Conservation (phyloP, 2,329 filamentous ascomycete genomes). For the Diaporthe nobilis region DNA sequence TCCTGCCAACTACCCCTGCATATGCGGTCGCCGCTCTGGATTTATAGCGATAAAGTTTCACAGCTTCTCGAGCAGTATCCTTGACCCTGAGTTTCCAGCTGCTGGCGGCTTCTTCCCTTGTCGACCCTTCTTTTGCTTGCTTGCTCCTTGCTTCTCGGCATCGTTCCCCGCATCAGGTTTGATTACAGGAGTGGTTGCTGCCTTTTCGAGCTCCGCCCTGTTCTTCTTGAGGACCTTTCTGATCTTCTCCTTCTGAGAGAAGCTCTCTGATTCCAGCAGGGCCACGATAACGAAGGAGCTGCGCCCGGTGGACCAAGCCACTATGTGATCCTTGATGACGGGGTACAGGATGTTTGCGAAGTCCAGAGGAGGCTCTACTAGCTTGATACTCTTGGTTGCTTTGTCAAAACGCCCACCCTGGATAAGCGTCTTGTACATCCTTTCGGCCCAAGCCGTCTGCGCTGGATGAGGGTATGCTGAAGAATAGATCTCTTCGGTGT, state of each 20-base stretch:
- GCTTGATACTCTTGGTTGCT: constrained; percentile 77
- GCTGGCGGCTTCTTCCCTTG: constrained; percentile 57
- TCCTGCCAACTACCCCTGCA: constrained; percentile 31
- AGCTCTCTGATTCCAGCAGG: constrained; percentile 81
- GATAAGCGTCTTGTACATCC: constrained; percentile 92
- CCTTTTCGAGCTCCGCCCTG: constrained; percentile 78
- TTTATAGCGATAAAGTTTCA: constrained; percentile 45
- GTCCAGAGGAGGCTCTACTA: constrained; percentile 80
- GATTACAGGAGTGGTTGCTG: constrained; percentile 70
- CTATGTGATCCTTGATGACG: constrained; percentile 79
- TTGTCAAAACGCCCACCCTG: constrained; percentile 90
- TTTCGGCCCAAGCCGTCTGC: constrained; percentile 75
- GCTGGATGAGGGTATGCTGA: constrained; percentile 68
- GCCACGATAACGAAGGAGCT: constrained; percentile 90
- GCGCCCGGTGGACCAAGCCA: constrained; percentile 88
- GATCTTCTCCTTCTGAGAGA: constrained; percentile 76
- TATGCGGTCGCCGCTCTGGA: neutral
- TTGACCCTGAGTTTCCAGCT: constrained; percentile 74
- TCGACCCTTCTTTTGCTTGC: constrained; percentile 60
- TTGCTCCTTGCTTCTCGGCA: constrained; percentile 60
- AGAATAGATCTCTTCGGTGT: constrained; percentile 55
- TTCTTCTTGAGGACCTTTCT: constrained; percentile 79
- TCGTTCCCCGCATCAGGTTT: constrained; percentile 59
- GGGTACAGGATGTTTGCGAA: constrained; percentile 89
- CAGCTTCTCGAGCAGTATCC: constrained; percentile 72